phyloP scores from a whole-genome alignment of 768 basidiomycete species.

The Pisolithus microcarpus region DNA sequence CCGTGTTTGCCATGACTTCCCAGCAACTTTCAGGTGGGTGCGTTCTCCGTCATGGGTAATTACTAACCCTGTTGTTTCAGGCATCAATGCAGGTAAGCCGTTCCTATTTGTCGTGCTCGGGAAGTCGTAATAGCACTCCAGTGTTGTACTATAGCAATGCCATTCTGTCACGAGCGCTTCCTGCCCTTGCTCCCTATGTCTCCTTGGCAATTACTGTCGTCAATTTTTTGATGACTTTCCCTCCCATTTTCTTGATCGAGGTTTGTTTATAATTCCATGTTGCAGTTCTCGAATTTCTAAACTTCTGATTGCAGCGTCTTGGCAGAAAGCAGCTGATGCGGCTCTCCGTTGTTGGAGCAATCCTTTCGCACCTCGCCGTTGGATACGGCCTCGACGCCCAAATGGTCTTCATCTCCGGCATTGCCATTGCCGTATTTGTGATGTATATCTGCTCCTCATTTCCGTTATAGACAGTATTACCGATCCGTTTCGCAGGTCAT shows the following conservation, averaged over 20 bases:
- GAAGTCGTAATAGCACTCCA: constrained; percentile 18
- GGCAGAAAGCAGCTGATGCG: constrained; percentile 68
- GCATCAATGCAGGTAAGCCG: constrained; percentile 65
- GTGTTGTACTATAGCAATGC: constrained; percentile 90
- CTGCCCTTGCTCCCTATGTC: constrained; percentile 71
- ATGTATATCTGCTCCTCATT: constrained; percentile 43
- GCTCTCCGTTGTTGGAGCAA: constrained; percentile 58
- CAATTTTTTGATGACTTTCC: constrained; percentile 70
- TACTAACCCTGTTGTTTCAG: constrained; percentile 28
- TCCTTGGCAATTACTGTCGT: constrained; percentile 80
- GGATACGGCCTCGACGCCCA: constrained; percentile 66
- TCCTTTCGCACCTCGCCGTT: constrained; percentile 57
- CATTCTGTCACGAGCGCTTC: constrained; percentile 75
- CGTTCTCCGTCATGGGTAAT: background rate
- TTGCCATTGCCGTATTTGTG: constrained; percentile 73
- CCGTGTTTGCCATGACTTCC: constrained; percentile 64
- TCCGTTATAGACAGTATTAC: background rate
- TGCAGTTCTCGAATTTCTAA: constrained; percentile 1
- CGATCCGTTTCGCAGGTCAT: constrained; percentile 47
- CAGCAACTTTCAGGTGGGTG: constrained; percentile 70
- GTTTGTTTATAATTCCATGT: constrained; percentile 29
- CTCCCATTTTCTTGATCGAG: constrained; percentile 82
- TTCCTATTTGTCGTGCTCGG: background rate
- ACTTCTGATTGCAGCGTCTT: constrained; percentile 41
- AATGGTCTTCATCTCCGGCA: constrained; percentile 53